phyloP scores from a whole-genome alignment of 441 rosid genomes.

The Codiaeum variegatum region DNA sequence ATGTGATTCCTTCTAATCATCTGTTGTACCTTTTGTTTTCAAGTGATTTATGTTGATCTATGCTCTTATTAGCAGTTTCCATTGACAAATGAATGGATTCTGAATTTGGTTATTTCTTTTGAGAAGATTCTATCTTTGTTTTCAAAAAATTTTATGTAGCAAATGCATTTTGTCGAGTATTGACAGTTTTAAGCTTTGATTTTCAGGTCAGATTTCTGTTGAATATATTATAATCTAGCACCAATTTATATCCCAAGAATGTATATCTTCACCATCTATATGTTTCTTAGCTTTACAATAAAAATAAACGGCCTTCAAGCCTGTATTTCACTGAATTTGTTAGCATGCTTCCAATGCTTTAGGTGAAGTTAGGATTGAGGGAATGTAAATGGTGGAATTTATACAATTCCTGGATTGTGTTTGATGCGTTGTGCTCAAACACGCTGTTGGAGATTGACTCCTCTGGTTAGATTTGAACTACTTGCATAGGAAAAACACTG shows the following conservation, averaged over 20 bases:
- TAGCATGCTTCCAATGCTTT: neutral
- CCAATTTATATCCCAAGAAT: neutral
- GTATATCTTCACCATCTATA: neutral
- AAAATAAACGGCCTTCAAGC: neutral
- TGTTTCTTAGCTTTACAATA: neutral
- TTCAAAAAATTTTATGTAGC: neutral
- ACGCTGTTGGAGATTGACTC: no score
- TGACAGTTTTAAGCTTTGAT: neutral
- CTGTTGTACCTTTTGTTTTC: neutral
- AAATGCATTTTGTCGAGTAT: neutral
- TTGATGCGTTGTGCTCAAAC: no score
- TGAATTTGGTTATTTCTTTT: neutral
- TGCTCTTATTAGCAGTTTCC: neutral
- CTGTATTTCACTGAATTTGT: neutral
- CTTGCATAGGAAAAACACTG: no score
- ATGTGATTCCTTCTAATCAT: neutral
- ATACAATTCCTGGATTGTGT: no score
- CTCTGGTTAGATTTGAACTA: no score
- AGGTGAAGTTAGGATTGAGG: no score
- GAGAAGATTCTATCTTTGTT: neutral
- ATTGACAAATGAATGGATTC: neutral
- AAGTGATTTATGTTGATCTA: neutral
- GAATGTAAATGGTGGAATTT: no score
- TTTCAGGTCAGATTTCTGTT: neutral
- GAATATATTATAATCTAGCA: slow-evolving; percentile 1